These are phyloP conservation scores for Penicillium sp. DNA, from an alignment of 2,329 filamentous ascomycete genomes.

Conservation along the genomic window DNA sequence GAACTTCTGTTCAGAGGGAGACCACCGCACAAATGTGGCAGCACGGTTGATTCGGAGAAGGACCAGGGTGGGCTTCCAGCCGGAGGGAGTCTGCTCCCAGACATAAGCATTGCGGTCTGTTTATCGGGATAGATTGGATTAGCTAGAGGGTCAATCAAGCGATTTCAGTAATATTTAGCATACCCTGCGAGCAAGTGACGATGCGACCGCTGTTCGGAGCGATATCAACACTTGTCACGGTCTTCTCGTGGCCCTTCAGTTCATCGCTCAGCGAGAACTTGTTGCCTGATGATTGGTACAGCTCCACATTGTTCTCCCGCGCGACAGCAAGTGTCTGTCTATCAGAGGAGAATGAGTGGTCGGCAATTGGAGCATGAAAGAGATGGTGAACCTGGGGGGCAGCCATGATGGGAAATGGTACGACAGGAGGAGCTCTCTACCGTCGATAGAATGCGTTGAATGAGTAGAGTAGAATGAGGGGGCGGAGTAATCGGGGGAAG, in stretches of 20 bases:
- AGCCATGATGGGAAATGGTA: constrained; percentile 64
- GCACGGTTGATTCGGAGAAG: constrained; percentile 96
- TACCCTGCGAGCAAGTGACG: constrained; percentile 95
- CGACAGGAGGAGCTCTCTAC: constrained; percentile 99
- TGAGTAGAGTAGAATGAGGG: background rate
- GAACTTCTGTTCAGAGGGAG: constrained; percentile 94
- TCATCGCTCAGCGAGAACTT: constrained; percentile 87
- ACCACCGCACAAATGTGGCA: constrained; percentile 96
- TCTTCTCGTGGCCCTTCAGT: constrained; percentile 96
- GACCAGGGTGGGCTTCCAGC: constrained; percentile 96
- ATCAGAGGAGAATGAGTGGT: constrained; percentile 97
- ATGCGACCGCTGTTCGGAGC: constrained; percentile 88
- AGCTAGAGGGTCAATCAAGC: background rate
- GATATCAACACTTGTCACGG: constrained; percentile 94
- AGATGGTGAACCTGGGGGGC: constrained; percentile 92
- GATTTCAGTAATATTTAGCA: constrained; percentile 21
- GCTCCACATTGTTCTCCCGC: constrained; percentile 85
- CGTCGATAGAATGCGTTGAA: constrained; percentile 62
- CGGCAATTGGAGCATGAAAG: constrained; percentile 93
- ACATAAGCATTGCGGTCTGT: constrained; percentile 95
- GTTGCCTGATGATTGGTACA: constrained; percentile 75
- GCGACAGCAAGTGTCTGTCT: constrained; percentile 86
- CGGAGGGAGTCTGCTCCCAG: constrained; percentile 90
- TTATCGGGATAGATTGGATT: background rate
- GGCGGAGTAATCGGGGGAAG: constrained; percentile 11